A percentile compares a stretch with the other conserved stretches of the same genome.
Evolutionary conservation across 225 moss, liverwort and hornwort genomes (phyloP).

Genomic region (Pseudisothecium myosuroides): DNA sequence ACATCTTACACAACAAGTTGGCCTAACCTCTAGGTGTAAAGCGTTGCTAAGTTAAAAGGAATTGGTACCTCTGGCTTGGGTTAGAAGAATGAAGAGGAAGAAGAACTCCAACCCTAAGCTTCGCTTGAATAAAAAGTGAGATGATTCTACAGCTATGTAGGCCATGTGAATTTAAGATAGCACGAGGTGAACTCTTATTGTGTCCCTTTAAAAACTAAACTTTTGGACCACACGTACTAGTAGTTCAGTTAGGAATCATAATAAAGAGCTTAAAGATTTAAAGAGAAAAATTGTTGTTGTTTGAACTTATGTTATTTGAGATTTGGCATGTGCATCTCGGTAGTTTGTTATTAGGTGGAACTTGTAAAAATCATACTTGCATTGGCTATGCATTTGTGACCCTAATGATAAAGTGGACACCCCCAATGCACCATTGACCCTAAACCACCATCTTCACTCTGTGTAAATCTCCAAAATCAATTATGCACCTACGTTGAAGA

Average conservation of each 20-base stretch:
- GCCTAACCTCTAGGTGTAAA: too few species aligned
- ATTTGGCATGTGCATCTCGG: background rate
- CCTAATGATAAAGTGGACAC: background rate
- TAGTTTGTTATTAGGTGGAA: background rate
- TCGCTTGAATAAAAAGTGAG: rapidly evolving
- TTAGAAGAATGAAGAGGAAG: background rate
- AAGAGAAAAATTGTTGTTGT: too few species aligned
- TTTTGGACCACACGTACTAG: background rate
- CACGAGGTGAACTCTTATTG: rapidly evolving
- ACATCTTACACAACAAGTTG: too few species aligned
- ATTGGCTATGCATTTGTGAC: too few species aligned
- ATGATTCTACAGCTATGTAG: background rate
- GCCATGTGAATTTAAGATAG: too few species aligned
- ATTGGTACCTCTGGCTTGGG: too few species aligned
- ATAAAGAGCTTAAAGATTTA: background rate
- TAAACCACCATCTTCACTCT: background rate
- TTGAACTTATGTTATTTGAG: background rate
- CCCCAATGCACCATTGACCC: rapidly evolving
- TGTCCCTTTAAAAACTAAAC: background rate
- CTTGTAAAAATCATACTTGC: background rate
- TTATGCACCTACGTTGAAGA: rapidly evolving
- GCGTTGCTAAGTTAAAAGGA: background rate
- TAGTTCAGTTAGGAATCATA: too few species aligned
- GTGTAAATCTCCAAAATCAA: background rate
- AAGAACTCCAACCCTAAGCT: background rate